A percentile compares a stretch with the other conserved stretches of the same genome.
Evolutionary conservation across 441 rosid species (phyloP).

Genomic region (Iberis amara): DNA sequence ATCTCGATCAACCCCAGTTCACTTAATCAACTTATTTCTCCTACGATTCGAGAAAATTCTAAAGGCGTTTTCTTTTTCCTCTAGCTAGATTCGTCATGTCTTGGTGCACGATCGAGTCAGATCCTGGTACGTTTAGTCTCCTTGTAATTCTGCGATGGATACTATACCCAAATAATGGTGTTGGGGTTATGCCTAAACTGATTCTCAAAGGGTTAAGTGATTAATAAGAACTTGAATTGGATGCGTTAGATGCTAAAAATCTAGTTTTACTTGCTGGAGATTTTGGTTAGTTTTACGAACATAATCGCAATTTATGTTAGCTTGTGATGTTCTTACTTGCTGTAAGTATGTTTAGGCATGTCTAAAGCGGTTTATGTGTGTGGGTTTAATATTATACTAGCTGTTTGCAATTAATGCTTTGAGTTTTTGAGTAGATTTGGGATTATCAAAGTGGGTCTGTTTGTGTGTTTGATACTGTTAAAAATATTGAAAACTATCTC

Average conservation of each 20-base stretch:
- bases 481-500: background rate
- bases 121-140: conserved; percentile 59
- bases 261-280: background rate
- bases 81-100: conserved; percentile 47
- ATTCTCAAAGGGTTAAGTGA: too few relatives aligned
- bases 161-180: background rate
- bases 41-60: too few relatives aligned
- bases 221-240: background rate
- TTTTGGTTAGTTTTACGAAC: background rate
- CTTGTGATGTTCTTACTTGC: background rate
- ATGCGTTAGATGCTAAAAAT: conserved; percentile 5
- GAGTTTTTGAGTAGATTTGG: too few relatives aligned
- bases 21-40: too few relatives aligned
- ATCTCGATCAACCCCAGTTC: conserved; percentile 12
- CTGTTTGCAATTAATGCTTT: too few relatives aligned
- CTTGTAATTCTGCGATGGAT: background rate
- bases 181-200: conserved; percentile 3
- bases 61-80: conserved; percentile 4
- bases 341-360: background rate
- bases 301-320: background rate
- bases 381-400: too few relatives aligned
- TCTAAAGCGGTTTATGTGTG: background rate
- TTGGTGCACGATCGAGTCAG: conserved; percentile 98
- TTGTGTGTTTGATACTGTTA: too few relatives aligned
- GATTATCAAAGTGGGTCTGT: background rate